phyloP scores from a whole-genome alignment of 768 basidiomycete species.

The Coprinopsis strossmayeri region DNA sequence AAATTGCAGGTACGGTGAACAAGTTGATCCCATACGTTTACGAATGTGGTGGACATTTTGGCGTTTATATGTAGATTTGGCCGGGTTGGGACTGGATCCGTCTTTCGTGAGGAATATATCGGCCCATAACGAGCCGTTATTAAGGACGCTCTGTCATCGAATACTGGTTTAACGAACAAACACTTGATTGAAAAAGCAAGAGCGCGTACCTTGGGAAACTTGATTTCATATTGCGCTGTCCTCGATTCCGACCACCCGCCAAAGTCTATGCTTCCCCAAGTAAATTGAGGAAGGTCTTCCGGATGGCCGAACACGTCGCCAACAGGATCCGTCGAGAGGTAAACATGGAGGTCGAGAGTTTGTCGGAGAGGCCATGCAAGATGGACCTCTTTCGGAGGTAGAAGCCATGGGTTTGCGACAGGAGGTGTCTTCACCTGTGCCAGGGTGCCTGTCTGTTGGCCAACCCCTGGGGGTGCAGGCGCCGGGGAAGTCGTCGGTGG shows the following conservation, averaged over 20 bases:
- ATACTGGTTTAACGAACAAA: not conserved
- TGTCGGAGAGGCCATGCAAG: slow-evolving; percentile 59
- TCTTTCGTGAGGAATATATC: slow-evolving; percentile 72
- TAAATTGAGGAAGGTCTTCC: slow-evolving; percentile 54
- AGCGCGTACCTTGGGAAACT: slow-evolving; percentile 57
- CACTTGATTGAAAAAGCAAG: not conserved
- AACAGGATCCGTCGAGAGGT: slow-evolving; percentile 60
- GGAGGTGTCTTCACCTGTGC: slow-evolving; percentile 15
- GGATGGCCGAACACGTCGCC: slow-evolving; percentile 54
- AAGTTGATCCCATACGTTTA: slow-evolving; percentile 49
- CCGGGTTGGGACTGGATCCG: slow-evolving; percentile 60
- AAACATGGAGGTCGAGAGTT: slow-evolving; percentile 63
- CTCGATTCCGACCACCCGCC: slow-evolving; percentile 69
- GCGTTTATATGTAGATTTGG: slow-evolving; percentile 43
- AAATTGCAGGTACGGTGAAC: no score
- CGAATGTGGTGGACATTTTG: slow-evolving; percentile 61
- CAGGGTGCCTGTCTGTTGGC: slow-evolving; percentile 7
- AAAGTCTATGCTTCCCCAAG: slow-evolving; percentile 74
- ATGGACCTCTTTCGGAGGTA: slow-evolving; percentile 47
- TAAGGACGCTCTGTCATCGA: slow-evolving; percentile 53
- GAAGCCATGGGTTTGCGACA: slow-evolving; percentile 37
- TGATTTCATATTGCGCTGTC: slow-evolving; percentile 48
- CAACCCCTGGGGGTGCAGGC: slow-evolving; percentile 9
- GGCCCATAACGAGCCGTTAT: slow-evolving; percentile 78
- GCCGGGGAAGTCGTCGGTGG: slow-evolving; percentile 18